A percentile compares a stretch with the other conserved stretches of the same genome.
Conservation (phyloP, 257 asterid species). For the Jacaranda mimosifolia region DNA sequence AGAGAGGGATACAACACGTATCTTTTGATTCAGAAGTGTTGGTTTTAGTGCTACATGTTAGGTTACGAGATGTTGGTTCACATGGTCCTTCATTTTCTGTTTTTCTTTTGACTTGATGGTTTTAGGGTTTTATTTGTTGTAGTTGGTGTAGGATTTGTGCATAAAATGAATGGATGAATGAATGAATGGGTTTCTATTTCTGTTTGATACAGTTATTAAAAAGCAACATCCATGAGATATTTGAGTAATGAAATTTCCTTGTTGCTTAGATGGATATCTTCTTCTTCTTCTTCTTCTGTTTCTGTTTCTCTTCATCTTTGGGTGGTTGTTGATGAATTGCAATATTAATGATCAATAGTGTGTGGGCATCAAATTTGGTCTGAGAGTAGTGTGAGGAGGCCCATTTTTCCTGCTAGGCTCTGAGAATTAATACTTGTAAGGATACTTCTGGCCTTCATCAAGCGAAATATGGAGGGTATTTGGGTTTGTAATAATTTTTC, state of each 20-base stretch:
- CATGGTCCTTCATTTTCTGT: not conserved
- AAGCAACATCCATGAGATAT: not conserved
- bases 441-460: too few relatives aligned
- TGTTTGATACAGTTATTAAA: not conserved
- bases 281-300: not conserved
- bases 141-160: conserved; percentile 37
- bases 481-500: too few relatives aligned
- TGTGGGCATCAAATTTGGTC: too few relatives aligned
- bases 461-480: too few relatives aligned
- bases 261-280: not conserved
- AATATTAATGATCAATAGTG: too few relatives aligned
- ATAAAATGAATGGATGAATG: conserved; percentile 33
- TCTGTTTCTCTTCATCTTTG: not conserved
- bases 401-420: too few relatives aligned
- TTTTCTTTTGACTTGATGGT: not conserved
- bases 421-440: too few relatives aligned
- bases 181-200: not conserved
- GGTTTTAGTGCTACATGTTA: not conserved
- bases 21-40: not conserved
- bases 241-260: conserved; percentile 8
- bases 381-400: too few relatives aligned
- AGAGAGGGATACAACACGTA: not conserved
- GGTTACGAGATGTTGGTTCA: conserved; percentile 18
- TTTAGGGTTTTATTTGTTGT: conserved; percentile 11
- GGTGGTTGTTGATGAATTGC: not conserved